Percentiles rank a stretch among this genome's conserved stretches.
These are phyloP conservation scores for Phaeosphaeriaceae sp. DNA, from an alignment of 2,329 filamentous ascomycete species.

Conservation along the genomic window DNA sequence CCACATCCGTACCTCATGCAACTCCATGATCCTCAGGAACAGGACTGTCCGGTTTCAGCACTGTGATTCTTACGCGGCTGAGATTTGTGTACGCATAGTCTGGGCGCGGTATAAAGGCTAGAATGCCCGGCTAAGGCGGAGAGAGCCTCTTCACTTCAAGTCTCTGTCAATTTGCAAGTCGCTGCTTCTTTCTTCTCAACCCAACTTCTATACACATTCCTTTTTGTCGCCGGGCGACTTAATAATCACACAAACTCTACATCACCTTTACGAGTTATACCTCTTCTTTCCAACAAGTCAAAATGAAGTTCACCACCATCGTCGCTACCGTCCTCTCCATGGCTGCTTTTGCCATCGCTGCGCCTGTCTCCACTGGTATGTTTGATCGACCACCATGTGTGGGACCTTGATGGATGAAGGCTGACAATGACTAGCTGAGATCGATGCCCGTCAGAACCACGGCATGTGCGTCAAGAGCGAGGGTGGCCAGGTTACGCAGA, in stretches of 20 bases:
- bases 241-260: constrained; percentile 3
- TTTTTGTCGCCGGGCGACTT: constrained; percentile 44
- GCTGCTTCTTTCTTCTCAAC: constrained; percentile 28
- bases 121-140: constrained; percentile 12
- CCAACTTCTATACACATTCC: not conserved
- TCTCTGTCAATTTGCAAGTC: constrained; percentile 21
- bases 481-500: constrained; percentile 27
- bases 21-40: constrained; percentile 34
- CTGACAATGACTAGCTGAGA: constrained; percentile 26
- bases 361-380: constrained; percentile 36
- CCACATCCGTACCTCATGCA: constrained; percentile 25
- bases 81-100: constrained; percentile 6
- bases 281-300: constrained; percentile 13
- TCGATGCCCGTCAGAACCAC: constrained; percentile 42
- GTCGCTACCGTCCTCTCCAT: constrained; percentile 44
- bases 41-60: constrained; percentile 43
- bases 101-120: constrained; percentile 35
- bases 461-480: constrained; percentile 43
- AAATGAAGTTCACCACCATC: constrained; percentile 46
- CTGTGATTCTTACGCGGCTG: constrained; percentile 11
- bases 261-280: not conserved
- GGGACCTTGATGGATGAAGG: not conserved
- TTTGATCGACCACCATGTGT: not conserved
- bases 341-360: constrained; percentile 42
- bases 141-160: constrained; percentile 21